A percentile compares a stretch with the other conserved stretches of the same genome.
Evolutionary conservation across 2,329 filamentous ascomycete genomes (phyloP).

Genomic region (Aspergillus transmontanensis): DNA sequence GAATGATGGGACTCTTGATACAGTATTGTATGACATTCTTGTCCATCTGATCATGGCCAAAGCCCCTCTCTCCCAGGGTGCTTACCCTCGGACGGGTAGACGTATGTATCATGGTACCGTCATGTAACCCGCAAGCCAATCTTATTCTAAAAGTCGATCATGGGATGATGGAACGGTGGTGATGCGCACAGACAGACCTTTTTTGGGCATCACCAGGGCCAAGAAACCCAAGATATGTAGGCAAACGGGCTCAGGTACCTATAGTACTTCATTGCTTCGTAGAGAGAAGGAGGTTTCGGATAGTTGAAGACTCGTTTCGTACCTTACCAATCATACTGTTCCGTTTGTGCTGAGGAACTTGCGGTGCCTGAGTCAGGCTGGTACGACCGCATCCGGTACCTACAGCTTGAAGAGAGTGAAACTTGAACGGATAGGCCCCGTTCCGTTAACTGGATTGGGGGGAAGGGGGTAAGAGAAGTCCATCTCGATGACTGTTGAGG

Average conservation of each 20-base stretch:
- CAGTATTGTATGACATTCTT: conserved; percentile 20
- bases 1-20: conserved; percentile 14
- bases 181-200: conserved; percentile 19
- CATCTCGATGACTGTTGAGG: not conserved
- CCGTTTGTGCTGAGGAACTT: conserved; percentile 13
- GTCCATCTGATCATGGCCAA: conserved; percentile 21
- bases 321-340: conserved; percentile 17
- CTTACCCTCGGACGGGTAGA: conserved; percentile 4
- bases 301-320: conserved; percentile 5
- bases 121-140: conserved; percentile 15
- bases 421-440: not conserved
- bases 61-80: not conserved
- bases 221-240: conserved; percentile 10
- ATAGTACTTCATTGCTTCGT: conserved; percentile 4
- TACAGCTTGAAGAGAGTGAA: not conserved
- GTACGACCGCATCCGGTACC: not conserved
- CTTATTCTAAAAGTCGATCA: conserved; percentile 20
- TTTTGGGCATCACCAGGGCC: conserved; percentile 9
- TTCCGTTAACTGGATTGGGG: not conserved
- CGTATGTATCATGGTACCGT: conserved; percentile 17
- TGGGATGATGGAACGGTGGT: conserved; percentile 19
- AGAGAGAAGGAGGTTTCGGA: not conserved
- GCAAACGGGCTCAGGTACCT: conserved; percentile 18
- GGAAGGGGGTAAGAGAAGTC: not conserved
- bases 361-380: conserved; percentile 12